Evolutionary conservation across 1,284 basidiomycete species (phyloP), one percentile per base, ranked within the genome.

Genomic region (Grifola frondosa): DNA sequence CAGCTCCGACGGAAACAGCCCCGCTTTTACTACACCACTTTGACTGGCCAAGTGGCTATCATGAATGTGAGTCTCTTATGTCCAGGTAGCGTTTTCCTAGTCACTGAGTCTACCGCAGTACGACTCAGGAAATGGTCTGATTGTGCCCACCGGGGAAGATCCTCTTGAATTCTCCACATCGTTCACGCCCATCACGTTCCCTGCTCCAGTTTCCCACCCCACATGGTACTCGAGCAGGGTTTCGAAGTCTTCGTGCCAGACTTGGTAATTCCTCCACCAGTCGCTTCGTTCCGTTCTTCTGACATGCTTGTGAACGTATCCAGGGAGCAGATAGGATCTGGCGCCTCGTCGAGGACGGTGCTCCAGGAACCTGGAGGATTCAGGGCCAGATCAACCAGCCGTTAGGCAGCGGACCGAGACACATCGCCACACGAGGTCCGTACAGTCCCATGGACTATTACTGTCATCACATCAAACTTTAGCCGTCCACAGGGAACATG

Each of bases 251-350:
- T 86, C 37, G 66, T 87, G 19, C 78, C 84, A 1, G 84, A 86
- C 62, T 64, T 86, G 55, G 83, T 83, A 42, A 49, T 72, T 58
- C 13, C 23, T 29, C 15, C 17, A 5, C 24, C 30, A 7, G 16
- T 16, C 32, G 32, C 26, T 9, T 32, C 25, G 3, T 36, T 23
- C 12, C 37, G 24, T 19, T 21, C 13, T 12, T 37, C 12, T 16
- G 15, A 19, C n/a, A 29, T n/a, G 26, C 34, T 47, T 5, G 46
- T 26, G 12, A 5, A 8, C 34, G 10, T 15, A 17, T 43, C 25
- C 46, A 85, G 81, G 84, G 83, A 8, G 72, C 63, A 4, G 81
- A 86, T 61, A 81, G 67, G 45, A 75, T 86, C 47, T 87, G 83
- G 82, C 68, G 83, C 29, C 66, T 84, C 1, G 68, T 66, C 30